Evolutionary conservation across 805 yeast genomes (phyloP), one percentile per base, ranked within the genome.

Genomic region (Saturnispora zaruensis): DNA sequence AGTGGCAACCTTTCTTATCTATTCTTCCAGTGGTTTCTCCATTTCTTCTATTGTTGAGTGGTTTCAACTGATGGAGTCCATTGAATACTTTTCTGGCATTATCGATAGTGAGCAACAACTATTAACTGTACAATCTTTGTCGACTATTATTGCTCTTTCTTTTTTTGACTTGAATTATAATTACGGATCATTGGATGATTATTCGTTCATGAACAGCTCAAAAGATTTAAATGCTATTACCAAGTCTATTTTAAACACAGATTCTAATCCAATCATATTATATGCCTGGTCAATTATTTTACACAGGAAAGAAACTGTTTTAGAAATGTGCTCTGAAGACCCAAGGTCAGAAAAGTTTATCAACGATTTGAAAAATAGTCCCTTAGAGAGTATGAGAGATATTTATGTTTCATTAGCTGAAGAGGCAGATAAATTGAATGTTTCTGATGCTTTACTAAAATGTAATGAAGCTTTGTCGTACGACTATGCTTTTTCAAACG

Each of bases 271-370:
- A 2, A 61, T 83, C 9, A 66, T 81, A 0, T 61, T 78, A 41
- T 84, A 82, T 59, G 74, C 79, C 21, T 85, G 91, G 91, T 76
- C 86, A 28, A 75, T 82, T 13, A 62, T 81, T 9, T 60, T 81
- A 9, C 77, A 78, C 55, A 67, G 82, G 21, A 79, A 81, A 52
- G 69, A 70, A 6, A 66, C 72, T 20, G 58, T 75, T 3, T 57
- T 76, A n/a, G 49, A 56, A 7, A 51, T 73, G 38, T 59, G 59
- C 18, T 66, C 71, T 26, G 60, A 61, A 2, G 50, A 60, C 45
- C 54, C 57, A 0, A 43, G 46, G 5, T 41, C 52, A 3, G 41
- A 56, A 5, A 46, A 30, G 24, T 60, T 60, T 44, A 16, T 33
- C 21, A 14, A 26, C 0, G 30, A 28, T 21, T 36, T 56, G 18